Evolutionary conservation across 371 early-diverging fungal genomes (phyloP), one percentile per base, ranked within the genome.

Genomic region (Mucor sp.): DNA sequence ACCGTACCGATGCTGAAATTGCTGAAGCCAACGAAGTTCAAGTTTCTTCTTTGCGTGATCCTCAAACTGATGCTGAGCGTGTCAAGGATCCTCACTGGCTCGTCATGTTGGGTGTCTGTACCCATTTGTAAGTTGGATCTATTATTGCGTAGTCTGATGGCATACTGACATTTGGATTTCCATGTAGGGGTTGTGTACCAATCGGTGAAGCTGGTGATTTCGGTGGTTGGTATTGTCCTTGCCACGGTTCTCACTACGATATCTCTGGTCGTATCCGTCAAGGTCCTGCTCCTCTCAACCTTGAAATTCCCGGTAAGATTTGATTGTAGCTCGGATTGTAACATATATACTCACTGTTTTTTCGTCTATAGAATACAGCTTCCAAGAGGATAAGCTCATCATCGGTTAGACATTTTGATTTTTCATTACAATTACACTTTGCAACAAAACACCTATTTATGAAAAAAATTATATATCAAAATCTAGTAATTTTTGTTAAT

Each of bases 211-310:
- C 97, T 80, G 98, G 98, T 83, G 99, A 98, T 69, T 98, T 85
- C 75, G 96, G 95, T 74, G 99, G 98, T 67, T 98, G 98, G 98
- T 98, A 96, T 89, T 98, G 99, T 88, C 99, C 99, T 63, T 98
- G 99, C 91, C 97, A 97, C 85, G 98, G 99, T 73, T 97, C 97
- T 65, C 97, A 96, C 79, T 96, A 96, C 74, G 96, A 95, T 74
- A 93, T 94, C 74, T 92, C 93, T 66, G 96, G 96, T 64, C 95
- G 98, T 85, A 97, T 97, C 74, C 90, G 99, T 74, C 96, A 97
- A 88, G 99, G 99, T 56, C 99, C 99, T 44, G 99, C 99, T 67
- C 99, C 99, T 53, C 90, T 97, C 63, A 98, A 98, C 88, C 87
- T 98, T 68, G 99, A 98, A 85, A 89, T 98, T 72, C 99, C 99